These are phyloP conservation scores for Wickerhamia fluorescens DNA, from an alignment of 805 yeast genomes.

Conservation along the genomic window DNA sequence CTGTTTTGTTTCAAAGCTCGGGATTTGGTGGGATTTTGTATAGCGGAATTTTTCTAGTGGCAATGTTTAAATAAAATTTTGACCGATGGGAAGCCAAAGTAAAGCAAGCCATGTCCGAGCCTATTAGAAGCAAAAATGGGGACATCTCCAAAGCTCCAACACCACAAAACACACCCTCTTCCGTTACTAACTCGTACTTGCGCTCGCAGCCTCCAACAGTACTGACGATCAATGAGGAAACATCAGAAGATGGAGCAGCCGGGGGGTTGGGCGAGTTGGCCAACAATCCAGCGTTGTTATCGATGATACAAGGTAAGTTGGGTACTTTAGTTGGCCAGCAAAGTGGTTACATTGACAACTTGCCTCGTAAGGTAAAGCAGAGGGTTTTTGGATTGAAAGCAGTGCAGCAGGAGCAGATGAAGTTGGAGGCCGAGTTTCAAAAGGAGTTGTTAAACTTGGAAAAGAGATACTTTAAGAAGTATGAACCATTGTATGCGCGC, in stretches of 20 bases:
- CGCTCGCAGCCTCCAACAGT: slow-evolving; percentile 51
- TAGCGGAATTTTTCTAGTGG: too few species aligned
- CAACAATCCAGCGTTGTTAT: slow-evolving; percentile 74
- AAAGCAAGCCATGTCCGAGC: slow-evolving; percentile 60
- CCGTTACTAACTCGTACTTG: slow-evolving; percentile 68
- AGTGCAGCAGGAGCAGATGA: slow-evolving; percentile 71
- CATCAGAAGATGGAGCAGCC: slow-evolving; percentile 35
- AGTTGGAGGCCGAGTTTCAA: slow-evolving; percentile 86
- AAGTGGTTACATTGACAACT: slow-evolving; percentile 74
- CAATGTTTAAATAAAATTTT: too few species aligned
- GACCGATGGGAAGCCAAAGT: neutral
- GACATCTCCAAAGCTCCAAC: slow-evolving; percentile 92
- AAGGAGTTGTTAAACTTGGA: slow-evolving; percentile 82
- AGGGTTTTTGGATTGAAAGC: slow-evolving; percentile 79
- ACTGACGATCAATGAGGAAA: slow-evolving; percentile 59
- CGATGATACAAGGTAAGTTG: slow-evolving; percentile 85
- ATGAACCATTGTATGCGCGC: slow-evolving; percentile 67
- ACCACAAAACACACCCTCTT: slow-evolving; percentile 96
- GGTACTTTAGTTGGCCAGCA: slow-evolving; percentile 79
- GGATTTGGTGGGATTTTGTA: too few species aligned
- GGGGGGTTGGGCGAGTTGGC: slow-evolving; percentile 45
- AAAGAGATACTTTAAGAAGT: slow-evolving; percentile 64
- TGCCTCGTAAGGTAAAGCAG: slow-evolving; percentile 66
- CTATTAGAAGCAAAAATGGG: slow-evolving; percentile 64
- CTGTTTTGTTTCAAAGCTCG: too few species aligned